Conservation (phyloP, 345 rosid species). For the Eucalyptus tenuipes region DNA sequence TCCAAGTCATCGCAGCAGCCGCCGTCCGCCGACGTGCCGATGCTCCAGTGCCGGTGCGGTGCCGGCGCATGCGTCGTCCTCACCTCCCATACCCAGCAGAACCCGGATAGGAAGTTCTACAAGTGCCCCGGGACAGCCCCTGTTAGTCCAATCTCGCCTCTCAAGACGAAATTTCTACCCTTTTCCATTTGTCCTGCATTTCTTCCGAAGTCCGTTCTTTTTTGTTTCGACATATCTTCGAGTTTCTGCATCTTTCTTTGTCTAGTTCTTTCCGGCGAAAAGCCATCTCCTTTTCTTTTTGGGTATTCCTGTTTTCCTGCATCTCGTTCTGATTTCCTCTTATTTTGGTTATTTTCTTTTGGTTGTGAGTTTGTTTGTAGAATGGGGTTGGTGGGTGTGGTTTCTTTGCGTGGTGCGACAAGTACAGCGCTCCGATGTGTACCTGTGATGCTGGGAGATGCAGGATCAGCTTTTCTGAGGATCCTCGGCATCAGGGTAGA, state of each 20-base stretch:
- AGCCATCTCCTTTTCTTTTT: background rate
- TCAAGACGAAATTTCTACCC: background rate
- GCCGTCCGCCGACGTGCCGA: background rate
- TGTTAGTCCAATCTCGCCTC: background rate
- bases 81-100: background rate
- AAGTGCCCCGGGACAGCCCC: background rate
- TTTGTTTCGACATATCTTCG: background rate
- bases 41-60: conserved; percentile 13
- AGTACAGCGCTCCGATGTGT: conserved; percentile 11
- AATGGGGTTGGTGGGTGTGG: background rate
- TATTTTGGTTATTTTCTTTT: background rate
- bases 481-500: background rate
- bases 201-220: background rate
- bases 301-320: background rate
- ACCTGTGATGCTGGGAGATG: conserved; percentile 26
- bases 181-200: background rate
- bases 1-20: background rate
- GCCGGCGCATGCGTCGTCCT: conserved; percentile 7
- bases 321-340: background rate
- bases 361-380: background rate
- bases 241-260: background rate
- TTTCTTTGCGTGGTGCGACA: conserved; percentile 25
- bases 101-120: conserved; percentile 21
- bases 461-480: background rate
- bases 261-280: background rate